These are phyloP conservation scores for Tagetes patula DNA, from an alignment of 129 eudicot species.

Conservation along the genomic window DNA sequence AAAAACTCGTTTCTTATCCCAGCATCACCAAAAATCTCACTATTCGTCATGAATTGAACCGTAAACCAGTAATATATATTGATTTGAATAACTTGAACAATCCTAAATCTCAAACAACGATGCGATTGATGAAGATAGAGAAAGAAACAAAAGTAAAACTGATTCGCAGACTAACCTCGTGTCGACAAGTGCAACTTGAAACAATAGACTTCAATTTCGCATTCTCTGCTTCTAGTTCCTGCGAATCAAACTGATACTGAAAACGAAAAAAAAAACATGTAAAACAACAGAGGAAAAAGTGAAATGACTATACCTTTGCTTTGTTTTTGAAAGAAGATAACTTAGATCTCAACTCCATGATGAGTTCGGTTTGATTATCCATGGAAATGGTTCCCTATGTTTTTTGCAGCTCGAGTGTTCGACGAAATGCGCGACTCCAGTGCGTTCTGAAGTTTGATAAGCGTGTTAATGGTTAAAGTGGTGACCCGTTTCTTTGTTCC, in stretches of 20 bases:
- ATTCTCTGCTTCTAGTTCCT: conserved; percentile 79
- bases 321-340: conserved; percentile 30
- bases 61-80: background rate
- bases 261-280: background rate
- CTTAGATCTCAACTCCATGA: conserved; percentile 33
- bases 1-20: background rate
- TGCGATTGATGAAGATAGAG: background rate
- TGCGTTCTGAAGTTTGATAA: background rate
- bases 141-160: background rate
- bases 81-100: background rate
- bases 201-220: conserved; percentile 49
- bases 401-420: conserved; percentile 18
- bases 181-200: conserved; percentile 59
- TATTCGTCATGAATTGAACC: background rate
- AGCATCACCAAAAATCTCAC: conserved; percentile 11
- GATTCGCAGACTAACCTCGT: conserved; percentile 44
- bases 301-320: conserved; percentile 32
- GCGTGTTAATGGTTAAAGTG: background rate
- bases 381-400: background rate
- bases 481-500: no score
- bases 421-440: background rate
- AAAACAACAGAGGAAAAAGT: background rate
- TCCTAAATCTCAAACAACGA: background rate
- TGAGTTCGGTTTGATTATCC: conserved; percentile 27
- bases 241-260: conserved; percentile 17